Conservation (phyloP, 148 eudicot species). For the Spergularia marina region DNA sequence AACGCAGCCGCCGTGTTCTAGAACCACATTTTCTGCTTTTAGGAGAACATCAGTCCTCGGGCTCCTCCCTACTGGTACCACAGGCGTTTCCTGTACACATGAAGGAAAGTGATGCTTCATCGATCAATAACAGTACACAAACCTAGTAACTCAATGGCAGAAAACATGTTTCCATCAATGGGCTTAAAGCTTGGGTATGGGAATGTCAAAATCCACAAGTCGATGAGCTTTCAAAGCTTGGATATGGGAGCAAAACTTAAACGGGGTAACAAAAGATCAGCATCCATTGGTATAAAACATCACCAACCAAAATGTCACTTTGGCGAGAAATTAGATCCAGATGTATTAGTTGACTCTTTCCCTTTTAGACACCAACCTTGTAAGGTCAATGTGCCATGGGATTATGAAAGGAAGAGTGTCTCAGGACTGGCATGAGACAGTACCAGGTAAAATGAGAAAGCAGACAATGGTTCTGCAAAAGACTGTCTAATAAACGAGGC, state of each 20-base stretch:
- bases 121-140: not conserved
- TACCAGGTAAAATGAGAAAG: not conserved
- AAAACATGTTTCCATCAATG: not conserved
- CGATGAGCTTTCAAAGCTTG: not conserved
- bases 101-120: not conserved
- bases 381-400: not conserved
- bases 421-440: not conserved
- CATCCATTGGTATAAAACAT: not conserved
- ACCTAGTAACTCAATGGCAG: not conserved
- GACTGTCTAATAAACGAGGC: not conserved
- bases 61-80: constrained; percentile 73
- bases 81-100: constrained; percentile 57
- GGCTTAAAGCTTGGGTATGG: not conserved
- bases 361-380: not conserved
- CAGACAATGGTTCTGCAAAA: not conserved
- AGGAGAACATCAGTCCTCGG: constrained; percentile 79
- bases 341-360: not conserved
- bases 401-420: not conserved
- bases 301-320: not conserved
- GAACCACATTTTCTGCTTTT: constrained; percentile 65
- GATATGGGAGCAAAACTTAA: not conserved
- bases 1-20: constrained; percentile 67
- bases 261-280: not conserved
- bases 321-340: not conserved
- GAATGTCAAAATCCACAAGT: too few species aligned